Evolutionary conservation across 768 basidiomycete genomes (phyloP), one percentile per base, ranked within the genome.

Genomic region (Podaxis sp.): DNA sequence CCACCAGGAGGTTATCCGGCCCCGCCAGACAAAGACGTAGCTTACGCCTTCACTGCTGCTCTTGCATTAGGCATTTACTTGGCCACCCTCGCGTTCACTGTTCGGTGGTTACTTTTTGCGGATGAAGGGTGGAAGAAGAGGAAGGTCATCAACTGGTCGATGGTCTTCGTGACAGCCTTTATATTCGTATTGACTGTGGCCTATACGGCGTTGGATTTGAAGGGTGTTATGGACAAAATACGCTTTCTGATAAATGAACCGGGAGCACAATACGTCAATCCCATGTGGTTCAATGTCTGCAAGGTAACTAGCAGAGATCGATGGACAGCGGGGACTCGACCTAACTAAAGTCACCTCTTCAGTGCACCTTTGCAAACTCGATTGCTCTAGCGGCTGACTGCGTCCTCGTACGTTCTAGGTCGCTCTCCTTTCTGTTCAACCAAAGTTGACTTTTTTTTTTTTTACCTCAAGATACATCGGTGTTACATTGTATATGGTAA

Each of bases 91-190:
- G 50, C 19, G 2, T 59, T 59, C 19, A 59, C 58, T 1, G 22
- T 59, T n/a, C 58, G 58, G 25, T 59, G 58, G 58, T n/a, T 59
- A 15, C 49, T 59, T 9, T 59, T 59, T 17, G 40, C 58, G 36
- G 58, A 59, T 25, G 58, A 59, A 24, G 58, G 58, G 11, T 59
- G 58, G 58, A 59, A 37, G 15, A 36, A 36, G 50, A 51, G 58
- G 17, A 59, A 38, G 37, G 19, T 25, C 9, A 51, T 59, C 13
- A 38, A 40, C 29, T 29, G 58, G 50, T 49, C 58, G 19, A 59
- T 59, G 58, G 36, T 59, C 36, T 22, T 37, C 27, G 47, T 59
- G 36, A 59, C 58, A 11, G 17, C 38, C 15, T 59, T 51, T 22
- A 59, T 59, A 6, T 51, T 51, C n/a, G 33, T 59, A 17, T 22